Base-by-base conservation (phyloP, 495 filamentous ascomycete genomes). In the Hypoxylon subgilvum region DNA sequence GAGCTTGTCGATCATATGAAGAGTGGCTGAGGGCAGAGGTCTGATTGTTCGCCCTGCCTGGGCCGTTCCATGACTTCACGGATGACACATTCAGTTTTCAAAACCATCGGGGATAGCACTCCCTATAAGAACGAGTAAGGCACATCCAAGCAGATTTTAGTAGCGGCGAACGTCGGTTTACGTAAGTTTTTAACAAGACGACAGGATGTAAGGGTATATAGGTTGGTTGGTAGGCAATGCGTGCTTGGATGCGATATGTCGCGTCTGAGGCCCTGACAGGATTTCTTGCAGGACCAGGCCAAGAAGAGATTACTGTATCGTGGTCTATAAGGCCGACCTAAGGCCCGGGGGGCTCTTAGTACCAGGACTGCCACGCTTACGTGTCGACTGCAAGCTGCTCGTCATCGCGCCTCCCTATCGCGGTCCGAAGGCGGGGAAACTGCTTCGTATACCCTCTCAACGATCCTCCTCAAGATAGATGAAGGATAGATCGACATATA, bases 281-380 rank as follows among this genome's bases (percentile, higher is more conserved):
- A n/a, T n/a, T n/a, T n/a, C n/a, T n/a, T n/a, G n/a, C n/a, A n/a
- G n/a, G n/a, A n/a, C n/a, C n/a, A 18, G 6, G 34, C 21, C 23
- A 28, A 51, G 17, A 40, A 47, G 19, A 51, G 34, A 32, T 51
- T 31, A 27, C 34, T 43, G 4, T 16, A 36, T 46, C 40, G 21
- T 46, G n/a, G 22, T 34, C 31, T 56, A 56, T 45, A 52, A 41
- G 2, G 14, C 28, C 14, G 30, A 52, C 39, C 52, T 52, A 52
- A 63, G 35, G 27, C 21, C 34, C 27, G 13, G 47, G 31, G 47
- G 52, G 27, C 23, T 21, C 23, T 40, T 23, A 27, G 27, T n/a
- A 13, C 42, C 17, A 45, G 39, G 25, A 36, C 48, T 49, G 41
- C 38, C 23, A 48, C 21, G 22, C 43, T 28, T 17, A 17, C 18